A percentile compares a stretch with the other conserved stretches of the same genome.
These are phyloP conservation scores for Prunus kanzakura DNA, from an alignment of 306 rosid genomes.

Conservation along the genomic window DNA sequence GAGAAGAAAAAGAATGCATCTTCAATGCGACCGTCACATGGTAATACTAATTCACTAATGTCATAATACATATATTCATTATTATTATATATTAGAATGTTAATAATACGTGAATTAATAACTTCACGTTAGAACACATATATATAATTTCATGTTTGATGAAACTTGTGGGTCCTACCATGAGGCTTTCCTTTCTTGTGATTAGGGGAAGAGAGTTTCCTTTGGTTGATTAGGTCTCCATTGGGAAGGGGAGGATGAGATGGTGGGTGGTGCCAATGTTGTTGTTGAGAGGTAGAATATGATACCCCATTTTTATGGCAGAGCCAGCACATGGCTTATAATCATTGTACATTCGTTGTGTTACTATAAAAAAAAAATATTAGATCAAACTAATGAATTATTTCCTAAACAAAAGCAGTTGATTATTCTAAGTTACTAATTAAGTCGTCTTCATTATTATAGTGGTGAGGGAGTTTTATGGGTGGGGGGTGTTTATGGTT, in stretches of 20 bases:
- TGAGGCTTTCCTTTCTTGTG: background rate
- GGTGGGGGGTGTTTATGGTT: background rate
- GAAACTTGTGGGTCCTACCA: slow-evolving; percentile 9
- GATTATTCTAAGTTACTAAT: background rate
- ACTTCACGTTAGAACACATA: no score
- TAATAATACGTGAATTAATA: no score
- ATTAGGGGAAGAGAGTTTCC: background rate
- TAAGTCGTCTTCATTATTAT: slow-evolving; percentile 5
- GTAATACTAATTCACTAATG: no score
- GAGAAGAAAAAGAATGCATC: no score
- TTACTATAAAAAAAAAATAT: background rate
- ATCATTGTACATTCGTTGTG: background rate
- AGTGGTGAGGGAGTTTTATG: background rate
- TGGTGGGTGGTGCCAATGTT: background rate
- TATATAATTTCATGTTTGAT: background rate
- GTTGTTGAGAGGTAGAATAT: background rate
- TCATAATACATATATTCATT: no score
- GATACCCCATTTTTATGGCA: background rate
- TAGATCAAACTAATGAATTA: background rate
- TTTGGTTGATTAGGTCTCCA: background rate
- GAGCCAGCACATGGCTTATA: slow-evolving; percentile 11
- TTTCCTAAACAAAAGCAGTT: background rate
- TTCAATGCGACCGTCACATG: no score
- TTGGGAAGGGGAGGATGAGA: background rate
- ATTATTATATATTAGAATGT: no score